Evolutionary conservation across 352 stramenopile genomes (phyloP).

Genomic region (Halophytophthora batemanensis): DNA sequence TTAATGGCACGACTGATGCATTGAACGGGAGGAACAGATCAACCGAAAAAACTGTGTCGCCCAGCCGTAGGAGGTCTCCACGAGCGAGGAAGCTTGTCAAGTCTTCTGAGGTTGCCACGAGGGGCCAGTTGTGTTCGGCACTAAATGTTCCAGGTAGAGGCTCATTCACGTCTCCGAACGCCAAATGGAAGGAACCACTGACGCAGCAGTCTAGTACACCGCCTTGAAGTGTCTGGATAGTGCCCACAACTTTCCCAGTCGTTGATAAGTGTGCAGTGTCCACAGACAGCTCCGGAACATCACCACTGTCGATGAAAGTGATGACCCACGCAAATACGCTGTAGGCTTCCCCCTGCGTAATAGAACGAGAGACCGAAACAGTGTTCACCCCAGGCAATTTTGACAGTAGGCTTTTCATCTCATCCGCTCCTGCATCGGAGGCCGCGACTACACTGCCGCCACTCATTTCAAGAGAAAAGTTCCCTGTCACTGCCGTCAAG

Average conservation of each 20-base stretch:
- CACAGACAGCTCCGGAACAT: neutral
- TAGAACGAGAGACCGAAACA: neutral
- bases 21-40: constrained; percentile 24
- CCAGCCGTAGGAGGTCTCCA: constrained; percentile 19
- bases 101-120: constrained; percentile 16
- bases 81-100: constrained; percentile 13
- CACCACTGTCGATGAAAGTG: constrained; percentile 8
- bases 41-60: constrained; percentile 8
- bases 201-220: constrained; percentile 13
- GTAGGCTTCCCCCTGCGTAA: constrained; percentile 1
- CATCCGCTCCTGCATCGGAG: constrained; percentile 6
- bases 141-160: constrained; percentile 9
- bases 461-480: constrained; percentile 6
- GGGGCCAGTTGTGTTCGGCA: constrained; percentile 21
- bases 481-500: constrained; percentile 9
- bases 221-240: constrained; percentile 6
- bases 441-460: constrained; percentile 1
- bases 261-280: neutral
- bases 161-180: constrained; percentile 6
- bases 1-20: constrained; percentile 12
- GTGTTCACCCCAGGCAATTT: constrained; percentile 4
- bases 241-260: neutral
- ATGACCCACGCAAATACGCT: constrained; percentile 8
- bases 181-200: constrained; percentile 5
- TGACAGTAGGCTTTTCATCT: constrained; percentile 3